These are phyloP conservation scores for Sphaerulina musiva DNA, from an alignment of 2,329 filamentous ascomycete genomes.

Conservation along the genomic window DNA sequence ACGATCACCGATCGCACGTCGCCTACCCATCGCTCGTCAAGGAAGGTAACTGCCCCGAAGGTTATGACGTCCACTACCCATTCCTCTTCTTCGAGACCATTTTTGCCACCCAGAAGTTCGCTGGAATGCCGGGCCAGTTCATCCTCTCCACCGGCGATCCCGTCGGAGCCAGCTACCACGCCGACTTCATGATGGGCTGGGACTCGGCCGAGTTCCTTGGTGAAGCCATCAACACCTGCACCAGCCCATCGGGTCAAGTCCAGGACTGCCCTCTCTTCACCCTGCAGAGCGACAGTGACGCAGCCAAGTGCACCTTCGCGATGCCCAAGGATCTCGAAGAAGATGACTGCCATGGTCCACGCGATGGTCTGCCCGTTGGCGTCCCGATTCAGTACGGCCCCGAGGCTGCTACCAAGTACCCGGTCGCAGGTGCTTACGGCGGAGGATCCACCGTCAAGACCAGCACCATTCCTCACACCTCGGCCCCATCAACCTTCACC, in stretches of 20 bases:
- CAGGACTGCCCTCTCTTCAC: constrained; percentile 69
- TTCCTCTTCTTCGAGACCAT: constrained; percentile 82
- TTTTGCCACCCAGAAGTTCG: constrained; percentile 65
- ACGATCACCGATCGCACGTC: constrained; percentile 58
- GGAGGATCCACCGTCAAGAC: background rate
- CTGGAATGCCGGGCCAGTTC: constrained; percentile 59
- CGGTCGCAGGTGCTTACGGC: constrained; percentile 24
- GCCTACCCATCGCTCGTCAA: constrained; percentile 73
- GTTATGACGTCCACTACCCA: constrained; percentile 60
- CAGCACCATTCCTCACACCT: constrained; percentile 9
- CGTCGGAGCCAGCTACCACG: constrained; percentile 66
- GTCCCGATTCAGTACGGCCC: constrained; percentile 45
- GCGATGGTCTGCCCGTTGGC: constrained; percentile 60
- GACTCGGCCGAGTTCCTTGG: constrained; percentile 58
- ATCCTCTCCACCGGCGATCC: constrained; percentile 72
- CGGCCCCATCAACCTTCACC: constrained; percentile 12
- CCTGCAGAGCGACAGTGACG: constrained; percentile 54
- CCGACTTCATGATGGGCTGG: constrained; percentile 77
- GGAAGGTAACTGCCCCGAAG: constrained; percentile 66
- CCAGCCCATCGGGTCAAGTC: constrained; percentile 60
- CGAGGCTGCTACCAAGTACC: constrained; percentile 35
- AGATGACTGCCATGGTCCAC: constrained; percentile 56
- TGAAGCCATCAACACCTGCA: constrained; percentile 67
- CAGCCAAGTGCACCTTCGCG: constrained; percentile 56
- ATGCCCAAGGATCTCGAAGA: constrained; percentile 49